Percentiles rank a stretch among this genome's conserved stretches.
These are phyloP conservation scores for Epichloe brachyelytri DNA, from an alignment of 2,329 filamentous ascomycete genomes.

Conservation along the genomic window DNA sequence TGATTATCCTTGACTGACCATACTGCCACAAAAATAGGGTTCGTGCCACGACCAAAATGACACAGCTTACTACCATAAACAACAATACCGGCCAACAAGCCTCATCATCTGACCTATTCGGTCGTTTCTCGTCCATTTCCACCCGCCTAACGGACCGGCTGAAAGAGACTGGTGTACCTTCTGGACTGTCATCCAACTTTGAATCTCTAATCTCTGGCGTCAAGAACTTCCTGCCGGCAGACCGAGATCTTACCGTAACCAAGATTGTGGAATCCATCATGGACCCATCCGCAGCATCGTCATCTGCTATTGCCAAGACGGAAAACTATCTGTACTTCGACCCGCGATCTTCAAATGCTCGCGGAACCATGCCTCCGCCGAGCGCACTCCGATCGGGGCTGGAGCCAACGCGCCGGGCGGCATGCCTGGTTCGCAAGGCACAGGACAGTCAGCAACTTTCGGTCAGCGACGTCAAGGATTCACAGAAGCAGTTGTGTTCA, in stretches of 20 bases:
- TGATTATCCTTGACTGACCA: neutral
- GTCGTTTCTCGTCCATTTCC: constrained; percentile 83
- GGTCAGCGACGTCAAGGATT: constrained; percentile 84
- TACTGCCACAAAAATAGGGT: constrained; percentile 40
- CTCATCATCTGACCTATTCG: constrained; percentile 67
- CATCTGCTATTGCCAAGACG: constrained; percentile 87
- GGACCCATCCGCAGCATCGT: constrained; percentile 83
- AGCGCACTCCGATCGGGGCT: constrained; percentile 39
- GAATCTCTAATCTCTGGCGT: constrained; percentile 91
- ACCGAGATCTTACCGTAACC: constrained; percentile 90
- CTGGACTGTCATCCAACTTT: constrained; percentile 61
- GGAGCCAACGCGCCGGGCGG: constrained; percentile 32
- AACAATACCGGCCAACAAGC: constrained; percentile 46
- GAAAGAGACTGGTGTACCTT: constrained; percentile 74
- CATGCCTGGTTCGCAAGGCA: constrained; percentile 34
- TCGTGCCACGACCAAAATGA: constrained; percentile 92
- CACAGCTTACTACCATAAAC: constrained; percentile 87
- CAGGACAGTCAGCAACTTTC: constrained; percentile 70
- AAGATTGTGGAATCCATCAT: constrained; percentile 98
- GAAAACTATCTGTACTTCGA: constrained; percentile 97
- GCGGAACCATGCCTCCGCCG: constrained; percentile 79
- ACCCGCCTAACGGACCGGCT: constrained; percentile 87
- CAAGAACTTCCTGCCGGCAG: constrained; percentile 94
- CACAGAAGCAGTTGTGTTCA: constrained; percentile 85
- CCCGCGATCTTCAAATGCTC: constrained; percentile 80